Base-by-base conservation (phyloP, 1,139 yeast genomes). In the Meyerozyma elateridarum region DNA sequence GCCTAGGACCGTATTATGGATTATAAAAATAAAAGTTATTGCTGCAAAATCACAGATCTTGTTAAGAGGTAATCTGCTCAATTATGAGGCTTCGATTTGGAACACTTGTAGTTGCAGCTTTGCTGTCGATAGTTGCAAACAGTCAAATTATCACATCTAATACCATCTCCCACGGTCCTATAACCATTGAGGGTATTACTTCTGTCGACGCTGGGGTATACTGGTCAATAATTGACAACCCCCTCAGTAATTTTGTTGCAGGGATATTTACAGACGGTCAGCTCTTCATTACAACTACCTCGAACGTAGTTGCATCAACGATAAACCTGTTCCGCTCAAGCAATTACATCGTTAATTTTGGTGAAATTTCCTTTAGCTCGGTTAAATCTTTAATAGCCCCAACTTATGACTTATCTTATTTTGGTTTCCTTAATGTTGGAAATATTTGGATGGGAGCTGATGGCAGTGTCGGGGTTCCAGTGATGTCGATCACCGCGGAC, bases 141-240 rank as follows among this genome's bases (percentile, higher is more conserved):
- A n/a, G n/a, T n/a, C n/a, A n/a, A n/a, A n/a, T n/a, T n/a, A n/a
- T n/a, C n/a, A n/a, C n/a, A n/a, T n/a, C n/a, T n/a, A n/a, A n/a
- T n/a, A n/a, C n/a, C n/a, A n/a, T n/a, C n/a, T n/a, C n/a, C n/a
- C n/a, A n/a, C n/a, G n/a, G n/a, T n/a, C n/a, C n/a, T n/a, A n/a
- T n/a, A n/a, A 30, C 38, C 18, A 41, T 54, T 31, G 61, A 56
- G 12, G 56, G 48, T 36, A 44, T 56, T 11, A 42, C 41, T 7
- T 8, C 8, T 7, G 46, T 61, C 30, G 42, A 48, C n/a, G 45
- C 50, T 8, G 59, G 56, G 30, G 61, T 48, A 12, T 58, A 49
- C 38, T 61, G 59, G 56, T 59, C 67, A 14, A 53, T 61, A 20
- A 41, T 60, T 32, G 47, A 60, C 40, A 59, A 59, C 36, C 54